These are phyloP conservation scores for Venturiaceae sp. DNA, from an alignment of 2,329 filamentous ascomycete species.

Conservation along the genomic window DNA sequence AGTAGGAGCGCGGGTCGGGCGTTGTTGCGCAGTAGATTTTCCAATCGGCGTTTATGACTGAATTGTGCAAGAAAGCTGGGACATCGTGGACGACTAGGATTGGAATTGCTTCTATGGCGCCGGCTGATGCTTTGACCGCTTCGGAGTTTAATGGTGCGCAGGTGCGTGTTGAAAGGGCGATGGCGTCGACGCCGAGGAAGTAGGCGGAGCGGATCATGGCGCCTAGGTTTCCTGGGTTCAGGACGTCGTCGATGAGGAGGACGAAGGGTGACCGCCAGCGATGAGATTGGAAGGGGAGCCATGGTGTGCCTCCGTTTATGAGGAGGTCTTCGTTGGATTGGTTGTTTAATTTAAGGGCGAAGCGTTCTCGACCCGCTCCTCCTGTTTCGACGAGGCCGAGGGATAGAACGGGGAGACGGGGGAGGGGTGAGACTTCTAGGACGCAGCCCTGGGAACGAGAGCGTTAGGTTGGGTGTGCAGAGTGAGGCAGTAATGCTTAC, in stretches of 20 bases:
- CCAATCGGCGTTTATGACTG: constrained; percentile 60
- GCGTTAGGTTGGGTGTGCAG: constrained; percentile 7
- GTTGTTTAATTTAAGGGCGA: constrained; percentile 35
- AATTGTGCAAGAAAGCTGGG: constrained; percentile 60
- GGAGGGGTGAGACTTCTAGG: constrained; percentile 77
- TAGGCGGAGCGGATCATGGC: constrained; percentile 80
- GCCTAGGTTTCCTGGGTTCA: constrained; percentile 85
- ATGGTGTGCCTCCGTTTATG: constrained; percentile 57
- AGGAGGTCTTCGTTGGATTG: constrained; percentile 65
- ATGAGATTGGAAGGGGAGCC: constrained; percentile 36
- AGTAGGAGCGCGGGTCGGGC: too few relatives aligned
- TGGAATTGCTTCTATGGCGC: constrained; percentile 71
- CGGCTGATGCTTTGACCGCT: constrained; percentile 78
- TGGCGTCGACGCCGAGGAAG: constrained; percentile 81
- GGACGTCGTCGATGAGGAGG: constrained; percentile 53
- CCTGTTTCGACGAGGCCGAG: constrained; percentile 19
- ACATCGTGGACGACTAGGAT: constrained; percentile 63
- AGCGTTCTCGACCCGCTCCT: background rate
- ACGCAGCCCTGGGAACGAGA: constrained; percentile 53
- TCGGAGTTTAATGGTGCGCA: constrained; percentile 67
- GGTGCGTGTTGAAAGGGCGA: constrained; percentile 52
- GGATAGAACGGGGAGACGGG: constrained; percentile 27
- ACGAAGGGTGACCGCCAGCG: constrained; percentile 56
- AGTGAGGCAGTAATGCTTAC: constrained; percentile 15
- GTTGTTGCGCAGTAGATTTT: constrained; percentile 63